Base-by-base conservation (phyloP, 2,329 filamentous ascomycete species). In the Pseudogymnoascus sp. region DNA sequence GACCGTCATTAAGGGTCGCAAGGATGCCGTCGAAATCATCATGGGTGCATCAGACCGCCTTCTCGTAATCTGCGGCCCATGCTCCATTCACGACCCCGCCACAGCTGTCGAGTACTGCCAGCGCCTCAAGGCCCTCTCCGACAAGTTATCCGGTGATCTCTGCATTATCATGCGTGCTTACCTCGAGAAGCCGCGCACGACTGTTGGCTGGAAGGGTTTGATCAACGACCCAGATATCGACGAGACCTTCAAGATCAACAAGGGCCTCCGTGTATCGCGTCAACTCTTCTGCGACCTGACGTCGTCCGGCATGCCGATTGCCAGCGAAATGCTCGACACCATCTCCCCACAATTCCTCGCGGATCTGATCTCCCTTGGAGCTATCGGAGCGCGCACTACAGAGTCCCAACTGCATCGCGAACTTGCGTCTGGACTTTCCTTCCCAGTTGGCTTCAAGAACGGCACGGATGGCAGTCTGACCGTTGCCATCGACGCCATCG, bases 391-490 rank as follows among this genome's bases (percentile, higher is more conserved):
- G 47, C 86, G 94, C 69, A 99, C 94, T 47, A 99, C 94, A 60
- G 94, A 99, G 80, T 94, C 90, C 63, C 94, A 99, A 79, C 82
- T 97, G 68, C 94, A 99, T 79, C 89, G 94, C 67, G 94, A 99
- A 80, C 85, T 99, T 66, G 94, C 94, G 4, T 95, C 90, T 28
- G 94, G 94, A 70, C 83, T 97, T 62, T 96, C 91, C 64, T 97
- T 97, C 88, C 94, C 94, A 21, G 92, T 99, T 69, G 94, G 94
- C 65, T 99, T 97, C 88, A 99, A 99, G 86, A 99, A 99, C 77
- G 94, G 94, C 66, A 99, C 94, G 23, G 94, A 99, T 72, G 94
- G 94, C 44, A 91, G 89, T 70, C 80, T 99, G 63, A 86, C 85
- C 28, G 92, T 97, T 18, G 92, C 93, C 18, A 95, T 97, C 71